Conservation (phyloP, 805 yeast species). For the Maudiozyma turicensis region DNA sequence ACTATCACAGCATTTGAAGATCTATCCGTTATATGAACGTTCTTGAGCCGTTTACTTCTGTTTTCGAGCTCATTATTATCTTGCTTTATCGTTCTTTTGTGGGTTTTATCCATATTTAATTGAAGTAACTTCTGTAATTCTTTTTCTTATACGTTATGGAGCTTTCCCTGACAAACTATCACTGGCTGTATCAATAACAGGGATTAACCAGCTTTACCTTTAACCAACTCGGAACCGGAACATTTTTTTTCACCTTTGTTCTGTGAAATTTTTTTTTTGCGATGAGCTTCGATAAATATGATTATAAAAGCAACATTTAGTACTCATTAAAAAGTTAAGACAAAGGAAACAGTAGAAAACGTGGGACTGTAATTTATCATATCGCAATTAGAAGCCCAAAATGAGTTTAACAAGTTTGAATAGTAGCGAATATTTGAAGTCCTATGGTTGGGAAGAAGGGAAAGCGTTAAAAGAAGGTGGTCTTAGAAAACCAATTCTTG, state of each 20-base stretch:
- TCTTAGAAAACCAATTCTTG: slow-evolving; percentile 72
- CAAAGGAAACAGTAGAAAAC: neutral
- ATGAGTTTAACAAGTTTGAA: slow-evolving; percentile 42
- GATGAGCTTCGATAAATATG: slow-evolving; percentile 4
- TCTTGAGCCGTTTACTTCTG: neutral
- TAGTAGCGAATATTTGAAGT: slow-evolving; percentile 57
- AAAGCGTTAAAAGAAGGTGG: slow-evolving; percentile 77
- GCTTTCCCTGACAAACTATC: no score
- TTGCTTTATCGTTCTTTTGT: slow-evolving; percentile 3
- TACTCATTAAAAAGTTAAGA: neutral
- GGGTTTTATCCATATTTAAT: slow-evolving; percentile 5
- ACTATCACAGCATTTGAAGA: slow-evolving; percentile 54
- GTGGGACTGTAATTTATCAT: neutral
- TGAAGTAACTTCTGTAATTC: neutral
- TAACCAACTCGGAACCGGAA: no score
- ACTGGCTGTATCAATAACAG: no score
- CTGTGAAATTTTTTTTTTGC: slow-evolving; percentile 3
- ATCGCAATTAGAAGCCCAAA: neutral
- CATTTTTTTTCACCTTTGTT: no score
- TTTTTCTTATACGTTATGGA: neutral
- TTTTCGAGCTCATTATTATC: slow-evolving; percentile 1
- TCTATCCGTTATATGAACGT: slow-evolving; percentile 24
- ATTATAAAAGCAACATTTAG: neutral
- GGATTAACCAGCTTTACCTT: no score
- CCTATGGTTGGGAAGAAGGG: slow-evolving; percentile 90